phyloP scores from a whole-genome alignment of 805 yeast genomes.

The Aciculoconidium aculeatum region DNA sequence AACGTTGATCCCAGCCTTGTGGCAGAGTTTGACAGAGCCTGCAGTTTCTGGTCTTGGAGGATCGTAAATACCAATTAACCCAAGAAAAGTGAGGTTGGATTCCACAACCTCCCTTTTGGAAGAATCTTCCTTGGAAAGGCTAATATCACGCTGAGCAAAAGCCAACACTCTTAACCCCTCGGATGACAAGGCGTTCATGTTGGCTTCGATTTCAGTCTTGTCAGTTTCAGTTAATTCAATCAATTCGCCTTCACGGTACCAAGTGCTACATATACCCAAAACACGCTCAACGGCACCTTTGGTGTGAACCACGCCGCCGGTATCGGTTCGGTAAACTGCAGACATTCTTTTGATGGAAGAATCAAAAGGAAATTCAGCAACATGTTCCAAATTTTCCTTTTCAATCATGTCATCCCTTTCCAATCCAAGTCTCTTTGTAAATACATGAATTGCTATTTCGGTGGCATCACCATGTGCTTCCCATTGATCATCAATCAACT shows the following conservation, averaged over 20 bases:
- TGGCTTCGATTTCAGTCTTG: slow-evolving; percentile 15
- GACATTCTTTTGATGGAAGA: slow-evolving; percentile 30
- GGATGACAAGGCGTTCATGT: slow-evolving; percentile 21
- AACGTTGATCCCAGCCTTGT: slow-evolving; percentile 29
- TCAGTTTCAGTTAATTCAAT: slow-evolving; percentile 17
- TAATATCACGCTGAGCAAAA: slow-evolving; percentile 20
- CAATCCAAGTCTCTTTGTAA: slow-evolving; percentile 21
- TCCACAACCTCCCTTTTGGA: slow-evolving; percentile 18
- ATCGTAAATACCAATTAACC: slow-evolving; percentile 30
- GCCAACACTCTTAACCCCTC: slow-evolving; percentile 30
- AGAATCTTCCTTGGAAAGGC: slow-evolving; percentile 9
- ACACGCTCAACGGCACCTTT: slow-evolving; percentile 32
- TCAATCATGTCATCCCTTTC: slow-evolving; percentile 16
- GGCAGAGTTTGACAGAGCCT: slow-evolving; percentile 23
- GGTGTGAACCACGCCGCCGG: slow-evolving; percentile 12
- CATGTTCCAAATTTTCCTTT: slow-evolving; percentile 12
- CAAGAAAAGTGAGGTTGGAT: slow-evolving; percentile 18
- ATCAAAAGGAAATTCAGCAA: slow-evolving; percentile 28
- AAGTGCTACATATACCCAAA: slow-evolving; percentile 17
- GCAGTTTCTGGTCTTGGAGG: slow-evolving; percentile 31
- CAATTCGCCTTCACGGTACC: slow-evolving; percentile 12
- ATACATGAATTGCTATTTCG: slow-evolving; percentile 30
- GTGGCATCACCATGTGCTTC: slow-evolving; percentile 35
- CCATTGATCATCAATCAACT: slow-evolving; percentile 29
- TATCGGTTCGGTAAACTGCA: slow-evolving; percentile 14